Evolutionary conservation across 202 grass and related monocot species (phyloP).

Genomic region (Tripidium arundinaceum): DNA sequence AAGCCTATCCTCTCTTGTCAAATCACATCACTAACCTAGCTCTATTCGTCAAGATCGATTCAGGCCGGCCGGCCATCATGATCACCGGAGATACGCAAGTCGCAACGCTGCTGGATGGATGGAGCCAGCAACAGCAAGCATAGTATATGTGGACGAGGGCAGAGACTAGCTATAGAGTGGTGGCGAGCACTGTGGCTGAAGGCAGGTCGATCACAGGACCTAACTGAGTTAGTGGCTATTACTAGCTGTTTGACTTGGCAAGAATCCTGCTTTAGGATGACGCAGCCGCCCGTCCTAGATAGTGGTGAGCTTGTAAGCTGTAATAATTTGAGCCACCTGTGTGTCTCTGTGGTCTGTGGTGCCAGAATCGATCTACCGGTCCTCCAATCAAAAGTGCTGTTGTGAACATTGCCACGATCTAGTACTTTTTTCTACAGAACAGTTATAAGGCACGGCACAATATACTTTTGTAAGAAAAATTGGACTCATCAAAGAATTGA

Average conservation of each 20-base stretch:
- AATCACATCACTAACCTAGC: background rate
- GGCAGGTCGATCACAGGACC: background rate
- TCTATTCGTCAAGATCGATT: background rate
- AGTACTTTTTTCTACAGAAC: too few relatives aligned
- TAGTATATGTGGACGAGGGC: background rate
- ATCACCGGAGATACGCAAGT: background rate
- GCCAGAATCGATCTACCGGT: background rate
- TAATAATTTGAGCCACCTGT: background rate
- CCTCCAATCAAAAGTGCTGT: background rate
- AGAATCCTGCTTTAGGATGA: constrained; percentile 4
- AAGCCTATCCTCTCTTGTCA: background rate
- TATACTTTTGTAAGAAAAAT: too few relatives aligned
- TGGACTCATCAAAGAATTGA: too few relatives aligned
- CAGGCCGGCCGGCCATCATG: background rate
- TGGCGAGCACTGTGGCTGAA: background rate
- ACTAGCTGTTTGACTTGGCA: background rate
- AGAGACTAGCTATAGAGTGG: background rate
- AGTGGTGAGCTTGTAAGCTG: background rate
- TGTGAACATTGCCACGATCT: too few relatives aligned
- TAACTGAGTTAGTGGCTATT: background rate
- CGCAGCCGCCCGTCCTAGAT: background rate
- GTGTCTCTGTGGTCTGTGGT: background rate
- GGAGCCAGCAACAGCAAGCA: background rate
- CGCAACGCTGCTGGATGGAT: background rate
- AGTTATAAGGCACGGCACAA: too few relatives aligned